Percentiles rank a stretch among this genome's conserved stretches.
phyloP scores from a whole-genome alignment of 257 asterid genomes.

The Osmanthus fragrans region DNA sequence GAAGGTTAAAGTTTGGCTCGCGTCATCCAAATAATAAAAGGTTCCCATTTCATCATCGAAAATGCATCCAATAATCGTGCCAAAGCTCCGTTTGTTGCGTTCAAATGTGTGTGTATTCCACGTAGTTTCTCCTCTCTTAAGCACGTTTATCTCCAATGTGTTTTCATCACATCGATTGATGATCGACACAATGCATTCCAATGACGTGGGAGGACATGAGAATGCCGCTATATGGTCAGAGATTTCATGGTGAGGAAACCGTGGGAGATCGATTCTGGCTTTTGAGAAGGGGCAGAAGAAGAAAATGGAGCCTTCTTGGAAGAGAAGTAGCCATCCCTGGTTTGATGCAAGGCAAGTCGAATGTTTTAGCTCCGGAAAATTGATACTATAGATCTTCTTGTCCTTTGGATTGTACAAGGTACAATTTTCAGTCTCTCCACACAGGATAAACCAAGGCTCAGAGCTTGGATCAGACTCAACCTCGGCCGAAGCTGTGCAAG shows the following conservation, averaged over 20 bases:
- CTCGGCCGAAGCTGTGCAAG: conserved; percentile 21
- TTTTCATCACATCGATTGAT: neutral
- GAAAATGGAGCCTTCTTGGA: conserved; percentile 24
- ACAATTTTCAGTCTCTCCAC: neutral
- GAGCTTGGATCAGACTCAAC: conserved; percentile 13
- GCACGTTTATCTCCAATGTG: conserved; percentile 4
- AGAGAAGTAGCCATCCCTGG: conserved; percentile 34
- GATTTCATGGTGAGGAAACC: conserved; percentile 22
- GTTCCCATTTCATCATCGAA: neutral
- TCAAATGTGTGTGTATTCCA: conserved; percentile 16
- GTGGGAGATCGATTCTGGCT: conserved; percentile 25
- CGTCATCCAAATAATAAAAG: conserved; percentile 15
- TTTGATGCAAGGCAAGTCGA: conserved; percentile 33
- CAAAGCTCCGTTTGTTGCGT: too few relatives aligned
- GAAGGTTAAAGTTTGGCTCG: neutral
- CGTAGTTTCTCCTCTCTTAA: conserved; percentile 7
- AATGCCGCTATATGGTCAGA: conserved; percentile 24
- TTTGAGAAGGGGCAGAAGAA: conserved; percentile 43
- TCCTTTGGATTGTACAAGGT: conserved; percentile 11
- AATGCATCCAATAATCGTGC: conserved; percentile 3
- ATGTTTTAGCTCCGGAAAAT: conserved; percentile 31
- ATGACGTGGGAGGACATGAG: conserved; percentile 27
- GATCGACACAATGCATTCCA: conserved; percentile 19
- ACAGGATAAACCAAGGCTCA: conserved; percentile 19
- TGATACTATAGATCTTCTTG: conserved; percentile 7